These are phyloP conservation scores for Glarea lozoyensis DNA, from an alignment of 495 filamentous ascomycete species.

Conservation along the genomic window DNA sequence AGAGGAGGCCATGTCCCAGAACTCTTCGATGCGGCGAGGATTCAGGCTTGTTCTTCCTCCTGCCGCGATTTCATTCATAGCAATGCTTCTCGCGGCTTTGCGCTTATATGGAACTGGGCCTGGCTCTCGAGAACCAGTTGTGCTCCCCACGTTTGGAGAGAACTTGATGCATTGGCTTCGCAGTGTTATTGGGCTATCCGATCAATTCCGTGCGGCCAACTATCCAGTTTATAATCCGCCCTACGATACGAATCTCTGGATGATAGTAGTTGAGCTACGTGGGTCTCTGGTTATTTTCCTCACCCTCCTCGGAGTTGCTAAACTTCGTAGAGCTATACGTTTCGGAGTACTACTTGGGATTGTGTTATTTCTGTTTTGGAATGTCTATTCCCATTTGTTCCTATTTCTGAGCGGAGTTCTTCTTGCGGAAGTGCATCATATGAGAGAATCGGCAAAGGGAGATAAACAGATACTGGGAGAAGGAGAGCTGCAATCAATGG, in stretches of 20 bases:
- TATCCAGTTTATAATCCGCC: constrained; percentile 5
- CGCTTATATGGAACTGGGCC: constrained; percentile 2
- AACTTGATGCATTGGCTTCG: constrained; percentile 1
- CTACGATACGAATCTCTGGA: constrained; percentile 63
- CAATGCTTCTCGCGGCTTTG: constrained; percentile 4
- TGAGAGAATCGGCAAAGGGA: constrained; percentile 32
- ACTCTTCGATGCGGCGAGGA: constrained; percentile 33
- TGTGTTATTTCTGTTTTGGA: constrained; percentile 44
- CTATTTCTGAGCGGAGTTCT: constrained; percentile 46
- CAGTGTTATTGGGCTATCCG: background rate
- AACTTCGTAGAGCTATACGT: constrained; percentile 34
- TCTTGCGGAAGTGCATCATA: constrained; percentile 47
- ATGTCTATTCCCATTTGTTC: constrained; percentile 40
- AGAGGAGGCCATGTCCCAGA: constrained; percentile 31
- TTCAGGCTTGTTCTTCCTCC: constrained; percentile 39
- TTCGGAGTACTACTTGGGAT: constrained; percentile 33
- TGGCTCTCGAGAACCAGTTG: background rate
- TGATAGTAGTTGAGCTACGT: constrained; percentile 59
- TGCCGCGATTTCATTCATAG: constrained; percentile 4
- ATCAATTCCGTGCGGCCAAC: constrained; percentile 1
- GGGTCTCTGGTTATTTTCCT: constrained; percentile 56
- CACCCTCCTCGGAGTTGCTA: constrained; percentile 42
- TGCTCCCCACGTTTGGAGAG: background rate
- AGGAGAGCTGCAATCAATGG: background rate
- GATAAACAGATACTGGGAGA: background rate